Percentiles rank a stretch among this genome's conserved stretches.
Conservation (phyloP, 2,329 filamentous ascomycete genomes). For the Claviceps maximensis region DNA sequence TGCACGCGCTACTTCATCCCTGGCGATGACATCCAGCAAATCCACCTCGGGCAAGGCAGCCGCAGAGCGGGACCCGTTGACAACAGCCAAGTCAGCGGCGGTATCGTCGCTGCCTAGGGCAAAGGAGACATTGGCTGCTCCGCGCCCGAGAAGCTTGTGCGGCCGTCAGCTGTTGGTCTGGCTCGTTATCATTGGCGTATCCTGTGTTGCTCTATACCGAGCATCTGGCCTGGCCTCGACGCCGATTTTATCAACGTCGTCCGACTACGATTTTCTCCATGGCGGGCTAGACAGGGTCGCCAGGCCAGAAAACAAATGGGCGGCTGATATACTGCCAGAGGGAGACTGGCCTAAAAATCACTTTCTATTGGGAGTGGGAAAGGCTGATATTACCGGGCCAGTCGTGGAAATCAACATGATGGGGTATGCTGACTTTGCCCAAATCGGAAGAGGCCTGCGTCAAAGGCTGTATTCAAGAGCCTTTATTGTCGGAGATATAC, state of each 20-base stretch:
- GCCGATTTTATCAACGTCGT: slow-evolving; percentile 8
- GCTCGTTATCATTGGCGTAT: slow-evolving; percentile 7
- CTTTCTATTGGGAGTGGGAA: slow-evolving; percentile 40
- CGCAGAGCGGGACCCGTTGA: neutral
- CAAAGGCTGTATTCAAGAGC: slow-evolving; percentile 77
- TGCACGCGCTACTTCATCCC: neutral
- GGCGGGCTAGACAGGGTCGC: slow-evolving; percentile 1
- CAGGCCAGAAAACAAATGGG: slow-evolving; percentile 7
- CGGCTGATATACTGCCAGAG: slow-evolving; percentile 5
- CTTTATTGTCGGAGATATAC: slow-evolving; percentile 66
- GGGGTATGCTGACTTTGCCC: slow-evolving; percentile 69
- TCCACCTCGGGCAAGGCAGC: neutral
- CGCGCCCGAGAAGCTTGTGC: slow-evolving; percentile 1
- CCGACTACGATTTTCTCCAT: slow-evolving; percentile 4
- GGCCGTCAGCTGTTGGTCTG: slow-evolving; percentile 6
- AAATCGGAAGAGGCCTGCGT: slow-evolving; percentile 70
- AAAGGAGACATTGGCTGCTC: neutral
- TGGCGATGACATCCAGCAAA: slow-evolving; percentile 6
- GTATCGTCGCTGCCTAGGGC: neutral
- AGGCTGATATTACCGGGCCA: slow-evolving; percentile 48
- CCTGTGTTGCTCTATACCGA: slow-evolving; percentile 8
- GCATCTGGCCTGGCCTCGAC: slow-evolving; percentile 8
- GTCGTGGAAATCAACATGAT: slow-evolving; percentile 84
- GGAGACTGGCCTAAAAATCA: slow-evolving; percentile 8
- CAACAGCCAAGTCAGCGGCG: neutral